Conservation (phyloP, 2,329 filamentous ascomycete species). For the Epichloe glyceriae region DNA sequence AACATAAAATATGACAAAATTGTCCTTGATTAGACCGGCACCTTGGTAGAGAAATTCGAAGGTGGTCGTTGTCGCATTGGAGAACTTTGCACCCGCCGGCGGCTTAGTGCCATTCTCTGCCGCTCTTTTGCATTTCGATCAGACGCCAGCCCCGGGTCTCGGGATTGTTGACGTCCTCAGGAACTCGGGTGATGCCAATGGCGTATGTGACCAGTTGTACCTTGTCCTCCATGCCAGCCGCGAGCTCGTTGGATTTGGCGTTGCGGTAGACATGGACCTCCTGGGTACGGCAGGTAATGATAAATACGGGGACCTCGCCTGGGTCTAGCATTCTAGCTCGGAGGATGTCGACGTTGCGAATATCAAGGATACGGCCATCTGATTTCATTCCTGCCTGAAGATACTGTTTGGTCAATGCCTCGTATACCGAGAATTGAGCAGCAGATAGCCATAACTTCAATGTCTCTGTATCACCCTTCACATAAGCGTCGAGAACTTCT, state of each 20-base stretch:
- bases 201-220: constrained; percentile 97
- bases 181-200: constrained; percentile 84
- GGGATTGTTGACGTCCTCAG: constrained; percentile 92
- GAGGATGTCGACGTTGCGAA: constrained; percentile 82
- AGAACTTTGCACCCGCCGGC: neutral
- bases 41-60: neutral
- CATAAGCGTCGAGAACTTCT: constrained; percentile 93
- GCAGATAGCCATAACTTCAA: constrained; percentile 93
- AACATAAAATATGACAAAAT: neutral
- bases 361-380: constrained; percentile 89
- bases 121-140: constrained; percentile 98
- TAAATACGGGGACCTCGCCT: constrained; percentile 86
- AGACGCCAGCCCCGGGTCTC: constrained; percentile 95
- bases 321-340: constrained; percentile 71
- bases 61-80: neutral
- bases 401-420: constrained; percentile 93
- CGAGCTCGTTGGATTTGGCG: constrained; percentile 75
- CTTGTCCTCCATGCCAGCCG: constrained; percentile 96
- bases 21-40: neutral
- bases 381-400: constrained; percentile 86
- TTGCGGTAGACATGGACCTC: constrained; percentile 97
- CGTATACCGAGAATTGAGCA: constrained; percentile 92
- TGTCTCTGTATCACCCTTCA: constrained; percentile 85
- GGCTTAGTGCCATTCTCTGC: constrained; percentile 61
- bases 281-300: constrained; percentile 91